phyloP scores from a whole-genome alignment of 106 monocot species.

The Apostasia ramifera region DNA sequence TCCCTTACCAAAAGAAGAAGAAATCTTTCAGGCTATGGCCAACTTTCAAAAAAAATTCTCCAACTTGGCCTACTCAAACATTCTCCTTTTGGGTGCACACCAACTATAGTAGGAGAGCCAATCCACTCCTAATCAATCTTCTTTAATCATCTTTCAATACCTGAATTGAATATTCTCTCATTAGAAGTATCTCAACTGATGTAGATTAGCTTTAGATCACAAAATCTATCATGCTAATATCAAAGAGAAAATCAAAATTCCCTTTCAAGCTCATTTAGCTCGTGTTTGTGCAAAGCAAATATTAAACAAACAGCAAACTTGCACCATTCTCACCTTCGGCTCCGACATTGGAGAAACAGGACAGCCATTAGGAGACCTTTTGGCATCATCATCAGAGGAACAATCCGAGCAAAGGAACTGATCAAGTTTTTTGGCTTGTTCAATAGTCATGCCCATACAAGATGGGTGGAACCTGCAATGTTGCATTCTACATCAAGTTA shows the following conservation, averaged over 20 bases:
- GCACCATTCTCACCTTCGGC: slow-evolving; percentile 14
- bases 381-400: slow-evolving; percentile 18
- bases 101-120: too few species aligned
- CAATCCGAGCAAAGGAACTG: slow-evolving; percentile 26
- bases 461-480: slow-evolving; percentile 25
- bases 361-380: slow-evolving; percentile 19
- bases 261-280: background rate
- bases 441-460: slow-evolving; percentile 25
- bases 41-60: too few species aligned
- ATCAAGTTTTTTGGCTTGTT: slow-evolving; percentile 27
- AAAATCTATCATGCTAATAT: background rate
- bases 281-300: background rate
- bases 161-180: background rate
- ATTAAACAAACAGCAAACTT: background rate
- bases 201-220: background rate
- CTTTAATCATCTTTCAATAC: too few species aligned
- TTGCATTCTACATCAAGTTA: too few species aligned
- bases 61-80: too few species aligned
- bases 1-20: too few species aligned
- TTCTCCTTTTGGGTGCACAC: too few species aligned
- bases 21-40: too few species aligned
- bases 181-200: too few species aligned
- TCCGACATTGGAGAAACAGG: slow-evolving; percentile 10
- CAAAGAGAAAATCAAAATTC: background rate
- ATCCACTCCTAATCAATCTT: too few species aligned